Conservation (phyloP, 1,284 basidiomycete genomes). For the Marasmius tenuissimus region DNA sequence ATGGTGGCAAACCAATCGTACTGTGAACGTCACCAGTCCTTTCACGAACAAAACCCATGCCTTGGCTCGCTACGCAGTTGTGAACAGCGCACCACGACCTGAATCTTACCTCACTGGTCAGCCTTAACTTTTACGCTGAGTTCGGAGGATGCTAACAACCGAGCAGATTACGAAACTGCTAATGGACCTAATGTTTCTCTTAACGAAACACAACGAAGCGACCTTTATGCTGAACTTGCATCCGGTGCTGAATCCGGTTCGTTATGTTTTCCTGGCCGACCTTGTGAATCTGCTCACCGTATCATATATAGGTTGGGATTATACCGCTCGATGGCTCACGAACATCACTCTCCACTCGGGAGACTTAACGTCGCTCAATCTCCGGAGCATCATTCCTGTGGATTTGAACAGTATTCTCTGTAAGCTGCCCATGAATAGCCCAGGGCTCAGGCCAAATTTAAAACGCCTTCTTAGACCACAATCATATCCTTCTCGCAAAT, state of each 20-base stretch:
- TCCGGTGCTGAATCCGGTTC: slow-evolving; percentile 81
- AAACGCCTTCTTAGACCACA: slow-evolving; percentile 48
- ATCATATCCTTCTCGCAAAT: slow-evolving; percentile 60
- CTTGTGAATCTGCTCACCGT: not conserved
- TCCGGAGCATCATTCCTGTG: slow-evolving; percentile 70
- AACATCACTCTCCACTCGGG: slow-evolving; percentile 26
- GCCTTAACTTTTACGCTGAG: slow-evolving; percentile 10
- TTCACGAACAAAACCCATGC: slow-evolving; percentile 65
- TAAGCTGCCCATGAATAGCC: slow-evolving; percentile 36
- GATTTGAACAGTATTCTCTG: slow-evolving; percentile 86
- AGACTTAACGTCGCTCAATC: slow-evolving; percentile 71
- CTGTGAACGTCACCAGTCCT: slow-evolving; percentile 72
- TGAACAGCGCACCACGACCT: slow-evolving; percentile 86
- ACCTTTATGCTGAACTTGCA: slow-evolving; percentile 88
- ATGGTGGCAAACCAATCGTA: slow-evolving; percentile 84
- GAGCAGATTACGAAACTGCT: slow-evolving; percentile 73
- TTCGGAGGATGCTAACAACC: not conserved
- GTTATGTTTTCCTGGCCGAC: not conserved
- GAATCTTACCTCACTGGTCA: slow-evolving; percentile 71
- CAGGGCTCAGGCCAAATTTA: not conserved
- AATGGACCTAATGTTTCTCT: slow-evolving; percentile 60
- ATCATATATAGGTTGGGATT: slow-evolving; percentile 40
- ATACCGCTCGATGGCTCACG: slow-evolving; percentile 43
- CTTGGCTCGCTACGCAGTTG: slow-evolving; percentile 75
- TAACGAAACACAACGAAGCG: slow-evolving; percentile 58